A percentile compares a stretch with the other conserved stretches of the same genome.
Conservation (phyloP, 31 red algal species). For the Endocladia muricata region DNA sequence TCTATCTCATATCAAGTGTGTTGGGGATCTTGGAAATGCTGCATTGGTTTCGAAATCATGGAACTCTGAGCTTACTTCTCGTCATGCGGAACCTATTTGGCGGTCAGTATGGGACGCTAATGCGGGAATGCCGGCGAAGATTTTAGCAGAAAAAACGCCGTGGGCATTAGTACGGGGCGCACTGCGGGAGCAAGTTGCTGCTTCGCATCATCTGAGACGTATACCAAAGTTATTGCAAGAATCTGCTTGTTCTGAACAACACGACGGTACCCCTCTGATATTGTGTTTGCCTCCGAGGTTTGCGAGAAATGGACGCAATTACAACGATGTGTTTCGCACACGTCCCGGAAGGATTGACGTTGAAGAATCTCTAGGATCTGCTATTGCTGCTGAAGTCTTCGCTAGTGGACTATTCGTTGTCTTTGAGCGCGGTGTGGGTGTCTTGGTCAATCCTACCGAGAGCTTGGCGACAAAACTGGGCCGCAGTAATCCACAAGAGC, state of each 20-base stretch:
- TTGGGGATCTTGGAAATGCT: too few relatives aligned
- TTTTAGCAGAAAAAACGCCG: too few relatives aligned
- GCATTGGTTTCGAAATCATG: too few relatives aligned
- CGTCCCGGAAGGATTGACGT: constrained; percentile 3
- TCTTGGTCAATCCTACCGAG: not conserved
- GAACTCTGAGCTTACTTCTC: too few relatives aligned
- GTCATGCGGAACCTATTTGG: too few relatives aligned
- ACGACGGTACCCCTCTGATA: not conserved
- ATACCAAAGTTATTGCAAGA: too few relatives aligned
- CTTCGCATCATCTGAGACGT: constrained; percentile 28
- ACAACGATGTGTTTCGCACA: not conserved
- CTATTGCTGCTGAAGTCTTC: not conserved
- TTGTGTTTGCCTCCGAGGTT: constrained; percentile 25
- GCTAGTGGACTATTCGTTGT: constrained; percentile 24
- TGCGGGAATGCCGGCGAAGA: too few relatives aligned
- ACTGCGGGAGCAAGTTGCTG: constrained; percentile 29
- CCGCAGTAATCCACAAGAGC: too few relatives aligned
- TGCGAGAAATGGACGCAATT: not conserved
- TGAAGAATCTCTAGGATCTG: constrained; percentile 18
- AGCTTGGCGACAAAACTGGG: not conserved
- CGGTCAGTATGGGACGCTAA: too few relatives aligned
- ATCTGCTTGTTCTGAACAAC: not conserved
- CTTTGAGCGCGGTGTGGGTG: constrained; percentile 28
- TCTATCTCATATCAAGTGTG: too few relatives aligned
- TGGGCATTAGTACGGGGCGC: not conserved